Evolutionary conservation across 1,284 basidiomycete genomes (phyloP), one percentile per base, ranked within the genome.

Genomic region (Thecaphora thlaspeos): DNA sequence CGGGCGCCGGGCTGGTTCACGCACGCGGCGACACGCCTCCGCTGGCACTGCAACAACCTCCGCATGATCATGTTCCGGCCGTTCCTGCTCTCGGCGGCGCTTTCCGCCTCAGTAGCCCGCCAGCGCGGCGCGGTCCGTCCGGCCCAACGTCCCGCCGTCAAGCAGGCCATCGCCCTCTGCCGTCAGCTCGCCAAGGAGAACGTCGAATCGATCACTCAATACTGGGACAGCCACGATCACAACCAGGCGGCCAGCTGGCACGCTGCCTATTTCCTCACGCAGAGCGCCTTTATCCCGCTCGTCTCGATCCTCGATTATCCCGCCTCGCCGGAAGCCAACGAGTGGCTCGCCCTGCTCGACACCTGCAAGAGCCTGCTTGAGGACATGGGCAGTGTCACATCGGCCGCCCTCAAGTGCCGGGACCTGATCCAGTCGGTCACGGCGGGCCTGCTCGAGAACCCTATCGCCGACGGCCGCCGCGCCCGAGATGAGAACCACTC

Each of bases 41-140:
- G 62, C 34, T 65, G 62, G 62, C 53, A 58, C 38, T 61, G 57
- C 58, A 61, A 61, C 51, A 65, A 65, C 55, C 60, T 65, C 39
- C 57, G 62, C 41, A 65, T 65, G 62, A 56, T 65, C 49, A 65
- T 61, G 55, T 65, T 65, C 55, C 51, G 62, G 28, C 62, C 62
- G 21, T 65, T 65, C 49, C 38, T 65, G 46, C 62, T 65, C 14
- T 65, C 62, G 9, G 57, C 53, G 22, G 58, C 62, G 2, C 57
- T 65, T 7, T 51, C 57, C 15, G 62, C 62, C 17, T 58, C 62
- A 15, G 48, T 58, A 23, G 62, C 62, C 11, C 48, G 62, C 21
- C 48, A 45, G 36, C 48, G 55, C 12, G 62, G 62, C 9, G 45
- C 49, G n/a, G 30, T 48, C 14, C 45, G 62, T 21, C 62, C 62